phyloP scores from a whole-genome alignment of 2,329 filamentous ascomycete genomes.

The Colletotrichum kahawae region DNA sequence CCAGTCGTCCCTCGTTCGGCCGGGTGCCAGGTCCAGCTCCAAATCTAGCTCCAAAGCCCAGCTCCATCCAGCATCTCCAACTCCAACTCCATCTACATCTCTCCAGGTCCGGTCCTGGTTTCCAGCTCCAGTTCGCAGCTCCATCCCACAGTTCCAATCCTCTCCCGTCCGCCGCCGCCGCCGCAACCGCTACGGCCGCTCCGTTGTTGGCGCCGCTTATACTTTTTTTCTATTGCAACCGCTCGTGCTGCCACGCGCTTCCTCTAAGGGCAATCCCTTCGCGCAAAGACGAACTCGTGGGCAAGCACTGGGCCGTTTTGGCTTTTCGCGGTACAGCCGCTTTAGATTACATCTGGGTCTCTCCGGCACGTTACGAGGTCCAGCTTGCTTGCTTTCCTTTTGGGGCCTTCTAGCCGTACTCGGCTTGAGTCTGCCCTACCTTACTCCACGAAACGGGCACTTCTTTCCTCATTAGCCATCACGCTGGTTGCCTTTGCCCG shows the following conservation, averaged over 20 bases:
- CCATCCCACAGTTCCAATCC: neutral
- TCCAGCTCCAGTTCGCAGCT: neutral
- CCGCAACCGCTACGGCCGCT: neutral
- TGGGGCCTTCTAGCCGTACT: slow-evolving; percentile 14
- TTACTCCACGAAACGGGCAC: slow-evolving; percentile 20
- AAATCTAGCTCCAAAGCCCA: neutral
- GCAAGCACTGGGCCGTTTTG: slow-evolving; percentile 1
- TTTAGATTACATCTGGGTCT: slow-evolving; percentile 22
- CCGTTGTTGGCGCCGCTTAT: neutral
- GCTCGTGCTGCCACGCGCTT: slow-evolving; percentile 10
- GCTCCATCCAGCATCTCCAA: neutral
- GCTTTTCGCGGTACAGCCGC: slow-evolving; percentile 9
- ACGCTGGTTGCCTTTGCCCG: neutral
- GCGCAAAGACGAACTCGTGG: neutral
- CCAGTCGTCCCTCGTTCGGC: slow-evolving; percentile 17
- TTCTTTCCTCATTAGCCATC: neutral
- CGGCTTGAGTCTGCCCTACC: slow-evolving; percentile 18
- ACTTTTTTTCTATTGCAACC: neutral
- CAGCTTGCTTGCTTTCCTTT: slow-evolving; percentile 12
- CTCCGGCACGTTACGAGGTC: slow-evolving; percentile 13
- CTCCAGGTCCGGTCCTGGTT: neutral
- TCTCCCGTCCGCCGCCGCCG: slow-evolving; percentile 2
- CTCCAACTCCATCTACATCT: neutral
- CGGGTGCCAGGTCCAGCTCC: neutral
- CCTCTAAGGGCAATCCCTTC: neutral